Conservation (phyloP, 2,329 filamentous ascomycete species). For the Metarhizium humberi region DNA sequence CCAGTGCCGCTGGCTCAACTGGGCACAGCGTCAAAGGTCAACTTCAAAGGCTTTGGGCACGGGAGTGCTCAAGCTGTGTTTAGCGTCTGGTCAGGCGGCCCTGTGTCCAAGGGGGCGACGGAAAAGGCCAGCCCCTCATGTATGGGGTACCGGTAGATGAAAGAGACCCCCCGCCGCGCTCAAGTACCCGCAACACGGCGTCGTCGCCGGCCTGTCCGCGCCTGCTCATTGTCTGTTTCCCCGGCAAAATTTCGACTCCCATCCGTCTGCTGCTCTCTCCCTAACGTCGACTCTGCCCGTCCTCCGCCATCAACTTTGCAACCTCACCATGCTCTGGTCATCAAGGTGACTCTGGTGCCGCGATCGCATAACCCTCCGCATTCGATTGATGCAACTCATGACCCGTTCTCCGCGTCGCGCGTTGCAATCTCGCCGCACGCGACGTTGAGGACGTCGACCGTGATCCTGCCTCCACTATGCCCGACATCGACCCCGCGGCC, state of each 20-base stretch:
- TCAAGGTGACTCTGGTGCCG: constrained; percentile 29
- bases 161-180: too few species aligned
- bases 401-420: constrained; percentile 32
- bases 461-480: constrained; percentile 34
- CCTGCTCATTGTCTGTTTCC: constrained; percentile 4
- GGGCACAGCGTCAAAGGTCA: background rate
- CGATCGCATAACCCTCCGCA: constrained; percentile 32
- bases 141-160: too few species aligned
- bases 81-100: too few species aligned
- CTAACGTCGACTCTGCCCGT: constrained; percentile 13
- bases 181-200: too few species aligned
- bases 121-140: too few species aligned
- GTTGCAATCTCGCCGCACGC: constrained; percentile 37
- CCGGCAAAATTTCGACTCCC: constrained; percentile 25
- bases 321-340: constrained; percentile 33
- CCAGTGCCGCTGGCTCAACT: too few species aligned
- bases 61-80: too few species aligned
- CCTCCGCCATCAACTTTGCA: constrained; percentile 29
- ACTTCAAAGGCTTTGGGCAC: too few species aligned
- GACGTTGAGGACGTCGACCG: constrained; percentile 19
- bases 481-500: constrained; percentile 62
- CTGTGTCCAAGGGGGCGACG: too few species aligned
- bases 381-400: constrained; percentile 35
- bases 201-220: too few species aligned
- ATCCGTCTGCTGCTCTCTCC: constrained; percentile 19